Base-by-base conservation (phyloP, 2,329 filamentous ascomycete genomes). In the Colletotrichum tofieldiae region DNA sequence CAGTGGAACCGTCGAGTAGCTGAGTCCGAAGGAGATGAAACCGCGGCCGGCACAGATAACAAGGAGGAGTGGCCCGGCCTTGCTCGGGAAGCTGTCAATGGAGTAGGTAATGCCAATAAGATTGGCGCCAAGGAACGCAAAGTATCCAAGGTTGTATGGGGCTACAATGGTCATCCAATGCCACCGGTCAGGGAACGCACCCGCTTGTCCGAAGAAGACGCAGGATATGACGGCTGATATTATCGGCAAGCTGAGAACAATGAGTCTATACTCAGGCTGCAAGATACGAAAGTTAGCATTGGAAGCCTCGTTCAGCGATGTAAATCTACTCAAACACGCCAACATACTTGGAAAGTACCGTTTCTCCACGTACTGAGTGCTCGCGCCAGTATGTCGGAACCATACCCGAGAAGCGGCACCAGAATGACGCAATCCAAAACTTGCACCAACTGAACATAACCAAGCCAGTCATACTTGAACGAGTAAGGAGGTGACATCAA, bases 131-230 rank as follows among this genome's bases (percentile, higher is more conserved):
- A 79, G 39, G 70, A 80, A 79, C 5, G 74, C 72, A 41, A 79
- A 78, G 69, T 75, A 78, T 0, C 67, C 63, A 1, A 67, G 26
- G 47, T 70, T 64, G 56, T 76, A 77, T 0, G 76, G 63, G 2
- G 75, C 71, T 1, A 73, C 76, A 37, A 76, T 63, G 7, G 75
- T 51, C 16, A 72, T 71, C 75, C 76, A 77, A 12, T 69, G 51
- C 65, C 73, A 77, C 1, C 78, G 60, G 3, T 77, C 74, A 0
- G 82, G 83, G 70, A 81, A 72, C 8, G 78, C 65, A 0, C 78
- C 83, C 1, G 78, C 82, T 29, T 78, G 75, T 0, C 83, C 84
- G 69, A 83, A 84, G 0, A 85, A 74, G 1, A 83, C 78, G 4
- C 81, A 77, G 0, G 80, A 80, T 20, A 84, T 74, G 1, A 81